Evolutionary conservation across 371 early-diverging fungal species (phyloP).

Genomic region (Smittium culicis): DNA sequence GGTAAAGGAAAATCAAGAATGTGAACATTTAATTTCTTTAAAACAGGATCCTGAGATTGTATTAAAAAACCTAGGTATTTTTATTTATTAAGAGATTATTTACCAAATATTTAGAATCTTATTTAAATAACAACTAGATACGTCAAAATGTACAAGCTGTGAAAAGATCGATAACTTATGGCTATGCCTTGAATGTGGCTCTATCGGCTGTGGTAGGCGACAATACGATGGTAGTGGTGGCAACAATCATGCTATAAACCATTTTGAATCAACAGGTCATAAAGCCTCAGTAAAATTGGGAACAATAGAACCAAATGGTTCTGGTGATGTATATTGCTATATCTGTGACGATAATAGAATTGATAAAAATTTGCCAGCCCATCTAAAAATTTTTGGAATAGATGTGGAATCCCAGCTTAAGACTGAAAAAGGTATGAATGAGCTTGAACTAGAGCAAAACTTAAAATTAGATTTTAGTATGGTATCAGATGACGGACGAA

Average conservation of each 20-base stretch:
- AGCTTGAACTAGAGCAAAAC: slow-evolving; percentile 92
- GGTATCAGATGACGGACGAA: slow-evolving; percentile 88
- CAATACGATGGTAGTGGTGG: slow-evolving; percentile 98
- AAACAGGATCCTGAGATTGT: slow-evolving; percentile 38
- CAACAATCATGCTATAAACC: slow-evolving; percentile 91
- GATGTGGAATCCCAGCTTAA: slow-evolving; percentile 63
- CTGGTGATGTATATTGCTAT: slow-evolving; percentile 92
- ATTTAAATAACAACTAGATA: neutral
- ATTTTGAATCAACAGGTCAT: slow-evolving; percentile 75
- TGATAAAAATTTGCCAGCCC: slow-evolving; percentile 62
- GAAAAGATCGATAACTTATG: slow-evolving; percentile 74
- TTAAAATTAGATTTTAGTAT: slow-evolving; percentile 92
- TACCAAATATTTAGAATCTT: neutral
- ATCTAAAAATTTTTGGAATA: slow-evolving; percentile 80
- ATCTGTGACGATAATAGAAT: slow-evolving; percentile 66
- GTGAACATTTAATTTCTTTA: slow-evolving; percentile 65
- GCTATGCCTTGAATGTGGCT: slow-evolving; percentile 65
- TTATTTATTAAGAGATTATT: neutral
- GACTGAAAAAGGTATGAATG: slow-evolving; percentile 84
- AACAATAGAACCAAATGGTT: slow-evolving; percentile 94
- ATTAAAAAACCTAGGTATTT: neutral
- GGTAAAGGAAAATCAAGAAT: slow-evolving; percentile 69
- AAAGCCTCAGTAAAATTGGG: slow-evolving; percentile 80
- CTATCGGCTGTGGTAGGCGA: slow-evolving; percentile 64
- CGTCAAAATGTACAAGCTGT: slow-evolving; percentile 46